A percentile compares a stretch with the other conserved stretches of the same genome.
phyloP scores from a whole-genome alignment of 2,329 filamentous ascomycete species.

The Zymoseptoria ardabiliae region DNA sequence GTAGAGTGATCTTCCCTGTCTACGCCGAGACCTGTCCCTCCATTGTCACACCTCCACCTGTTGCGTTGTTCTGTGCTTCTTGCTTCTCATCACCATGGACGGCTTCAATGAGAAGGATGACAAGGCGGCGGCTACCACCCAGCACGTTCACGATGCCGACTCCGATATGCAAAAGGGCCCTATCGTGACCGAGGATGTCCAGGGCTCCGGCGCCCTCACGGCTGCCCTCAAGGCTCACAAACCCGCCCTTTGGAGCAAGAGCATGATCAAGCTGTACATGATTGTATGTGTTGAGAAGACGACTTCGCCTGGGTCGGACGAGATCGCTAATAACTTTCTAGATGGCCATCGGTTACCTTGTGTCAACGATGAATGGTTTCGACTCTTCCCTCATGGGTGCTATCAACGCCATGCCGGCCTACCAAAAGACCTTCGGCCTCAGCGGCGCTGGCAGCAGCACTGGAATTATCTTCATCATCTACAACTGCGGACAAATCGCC shows the following conservation, averaged over 20 bases:
- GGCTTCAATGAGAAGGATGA: conserved; percentile 43
- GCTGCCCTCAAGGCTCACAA: conserved; percentile 18
- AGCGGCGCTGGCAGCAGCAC: conserved; percentile 42
- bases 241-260: conserved; percentile 16
- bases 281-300: conserved; percentile 8
- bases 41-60: not conserved
- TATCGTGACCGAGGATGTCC: conserved; percentile 15
- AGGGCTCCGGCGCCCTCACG: conserved; percentile 19
- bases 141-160: conserved; percentile 14
- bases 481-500: conserved; percentile 45
- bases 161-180: conserved; percentile 14
- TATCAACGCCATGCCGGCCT: conserved; percentile 48
- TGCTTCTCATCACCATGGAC: conserved; percentile 26
- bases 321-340: not conserved
- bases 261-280: conserved; percentile 20
- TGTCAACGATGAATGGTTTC: conserved; percentile 20
- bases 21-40: not conserved
- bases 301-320: not conserved
- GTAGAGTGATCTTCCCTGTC: not conserved
- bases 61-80: not conserved
- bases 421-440: conserved; percentile 45
- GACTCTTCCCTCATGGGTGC: conserved; percentile 38
- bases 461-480: conserved; percentile 39
- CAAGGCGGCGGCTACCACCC: conserved; percentile 3
- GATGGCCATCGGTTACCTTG: conserved; percentile 17